Base-by-base conservation (phyloP, 257 asterid species). In the Penstemon newberryi region DNA sequence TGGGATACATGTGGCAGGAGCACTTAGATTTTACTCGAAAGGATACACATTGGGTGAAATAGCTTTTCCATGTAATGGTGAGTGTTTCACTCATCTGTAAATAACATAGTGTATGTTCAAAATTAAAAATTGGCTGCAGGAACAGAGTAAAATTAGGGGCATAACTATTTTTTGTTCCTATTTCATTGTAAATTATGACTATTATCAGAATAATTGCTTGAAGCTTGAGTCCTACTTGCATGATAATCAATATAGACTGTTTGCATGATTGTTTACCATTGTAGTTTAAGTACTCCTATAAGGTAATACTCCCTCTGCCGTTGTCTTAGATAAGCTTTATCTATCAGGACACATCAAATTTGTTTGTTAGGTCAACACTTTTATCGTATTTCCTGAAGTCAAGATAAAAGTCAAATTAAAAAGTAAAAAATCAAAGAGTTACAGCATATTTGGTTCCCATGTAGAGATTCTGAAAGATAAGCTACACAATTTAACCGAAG, bases 1-100 rank as follows among this genome's bases (percentile, higher is more conserved):
- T 55, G 84, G 80, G 50, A 69, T 94, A 74, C 95, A 94, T 63
- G 63, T 91, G 63, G 82, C 86, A 42, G 97, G 96, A 63, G 95
- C 95, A 45, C 52, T 89, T 67, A 86, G 96, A 65, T 75, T 75
- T 67, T 79, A 85, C 75, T 79, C 43, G 56, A 83, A 78, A 69
- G 91, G 84, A 47, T 65, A 78, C 79, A 69, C 86, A 64, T 75
- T 82, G 69, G 86, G 81, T 68, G 92, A 86, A 70, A 73, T 83
- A 54, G 74, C 73, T 75, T 81, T 84, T 72, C 84, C 86, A 73
- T 78, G 73, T 60, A 78, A 82, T 4, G 97, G 97, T 93, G 79
- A 81, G 92, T 82, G 57, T 57, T 45, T 43, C 50, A 43, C 45
- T 65, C 68, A 41, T 52, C 18, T 43, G 63, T 37, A 56, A 67